A percentile compares a stretch with the other conserved stretches of the same genome.
Evolutionary conservation across 2,329 filamentous ascomycete genomes (phyloP).

Genomic region (Didymella arachidicola): DNA sequence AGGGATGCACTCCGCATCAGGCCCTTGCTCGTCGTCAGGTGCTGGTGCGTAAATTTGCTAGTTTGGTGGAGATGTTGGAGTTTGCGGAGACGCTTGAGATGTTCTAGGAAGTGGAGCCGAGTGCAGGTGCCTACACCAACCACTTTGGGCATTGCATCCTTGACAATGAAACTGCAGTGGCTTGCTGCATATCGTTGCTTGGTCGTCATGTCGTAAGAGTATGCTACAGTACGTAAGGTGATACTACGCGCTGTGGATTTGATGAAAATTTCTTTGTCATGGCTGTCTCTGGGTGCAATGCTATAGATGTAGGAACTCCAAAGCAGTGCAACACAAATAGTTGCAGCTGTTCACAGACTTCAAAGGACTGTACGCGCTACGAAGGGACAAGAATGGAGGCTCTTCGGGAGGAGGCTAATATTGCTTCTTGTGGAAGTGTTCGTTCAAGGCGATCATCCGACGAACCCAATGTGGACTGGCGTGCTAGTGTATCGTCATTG

Average conservation of each 20-base stretch:
- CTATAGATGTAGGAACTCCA: neutral
- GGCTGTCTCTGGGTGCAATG: neutral
- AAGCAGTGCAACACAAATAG: neutral
- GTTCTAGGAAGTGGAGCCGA: conserved; percentile 13
- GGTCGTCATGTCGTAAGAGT: conserved; percentile 4
- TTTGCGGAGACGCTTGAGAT: conserved; percentile 9
- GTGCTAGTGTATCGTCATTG: conserved; percentile 1
- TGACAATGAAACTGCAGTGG: conserved; percentile 10
- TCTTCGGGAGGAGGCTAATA: conserved; percentile 6
- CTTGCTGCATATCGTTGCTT: conserved; percentile 5
- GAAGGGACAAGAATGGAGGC: neutral
- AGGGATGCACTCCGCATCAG: conserved; percentile 4
- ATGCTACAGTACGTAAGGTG: conserved; percentile 15
- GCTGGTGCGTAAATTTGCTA: conserved; percentile 26
- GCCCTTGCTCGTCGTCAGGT: conserved; percentile 14
- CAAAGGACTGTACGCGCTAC: neutral
- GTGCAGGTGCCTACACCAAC: conserved; percentile 4
- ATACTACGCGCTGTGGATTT: conserved; percentile 9
- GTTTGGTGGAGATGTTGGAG: conserved; percentile 23
- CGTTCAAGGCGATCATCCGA: neutral
- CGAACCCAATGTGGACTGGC: conserved; percentile 1
- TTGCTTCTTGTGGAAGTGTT: conserved; percentile 8
- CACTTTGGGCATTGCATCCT: conserved; percentile 11
- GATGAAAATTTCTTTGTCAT: neutral
- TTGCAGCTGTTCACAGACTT: neutral